Conservation (phyloP, 2,329 filamentous ascomycete species). For the Cordyceps fumosorosea region DNA sequence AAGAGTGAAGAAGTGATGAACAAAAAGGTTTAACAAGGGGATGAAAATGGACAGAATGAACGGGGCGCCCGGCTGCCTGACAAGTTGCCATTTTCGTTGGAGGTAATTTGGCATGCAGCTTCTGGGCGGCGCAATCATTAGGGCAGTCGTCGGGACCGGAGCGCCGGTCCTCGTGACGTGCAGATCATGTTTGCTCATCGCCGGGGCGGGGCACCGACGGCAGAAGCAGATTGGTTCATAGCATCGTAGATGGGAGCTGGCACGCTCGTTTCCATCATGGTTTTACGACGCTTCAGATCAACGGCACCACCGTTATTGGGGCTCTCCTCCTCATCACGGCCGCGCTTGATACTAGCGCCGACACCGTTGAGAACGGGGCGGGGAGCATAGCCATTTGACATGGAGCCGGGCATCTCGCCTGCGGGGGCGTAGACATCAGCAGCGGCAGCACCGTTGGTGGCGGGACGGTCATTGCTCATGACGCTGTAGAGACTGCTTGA, state of each 20-base stretch:
- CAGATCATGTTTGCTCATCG: conserved; percentile 23
- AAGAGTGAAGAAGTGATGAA: conserved; percentile 1
- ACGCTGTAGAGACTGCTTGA: conserved; percentile 84
- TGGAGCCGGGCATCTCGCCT: conserved; percentile 47
- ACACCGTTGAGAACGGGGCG: conserved; percentile 62
- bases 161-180: neutral
- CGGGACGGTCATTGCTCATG: conserved; percentile 70
- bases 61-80: neutral
- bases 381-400: conserved; percentile 58
- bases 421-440: conserved; percentile 67
- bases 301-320: conserved; percentile 50
- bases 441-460: conserved; percentile 57
- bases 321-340: conserved; percentile 51
- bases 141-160: neutral
- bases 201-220: conserved; percentile 35
- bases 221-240: conserved; percentile 41
- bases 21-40: neutral
- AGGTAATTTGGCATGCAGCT: neutral
- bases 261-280: conserved; percentile 56
- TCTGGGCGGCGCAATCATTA: conserved; percentile 4
- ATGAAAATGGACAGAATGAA: conserved; percentile 4
- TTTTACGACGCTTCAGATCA: conserved; percentile 74
- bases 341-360: conserved; percentile 36
- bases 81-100: neutral
- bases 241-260: conserved; percentile 43